phyloP scores from a whole-genome alignment of 768 basidiomycete genomes.

The Leccinum boreale region DNA sequence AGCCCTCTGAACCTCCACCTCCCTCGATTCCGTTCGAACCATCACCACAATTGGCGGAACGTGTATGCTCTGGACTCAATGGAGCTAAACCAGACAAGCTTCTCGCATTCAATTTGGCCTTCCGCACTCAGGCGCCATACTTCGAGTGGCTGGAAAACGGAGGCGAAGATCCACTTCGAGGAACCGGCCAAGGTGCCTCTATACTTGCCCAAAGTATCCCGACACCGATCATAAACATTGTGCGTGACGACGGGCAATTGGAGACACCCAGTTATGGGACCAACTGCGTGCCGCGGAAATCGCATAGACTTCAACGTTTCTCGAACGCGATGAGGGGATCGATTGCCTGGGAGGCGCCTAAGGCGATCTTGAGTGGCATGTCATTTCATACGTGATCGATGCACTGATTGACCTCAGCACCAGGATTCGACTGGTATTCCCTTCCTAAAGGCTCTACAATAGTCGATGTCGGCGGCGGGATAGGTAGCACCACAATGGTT shows the following conservation, averaged over 20 bases:
- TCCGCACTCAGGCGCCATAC: conserved; percentile 49
- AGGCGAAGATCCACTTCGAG: conserved; percentile 30
- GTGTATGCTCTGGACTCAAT: background rate
- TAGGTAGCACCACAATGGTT: conserved; percentile 50
- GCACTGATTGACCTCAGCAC: background rate
- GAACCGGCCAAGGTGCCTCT: conserved; percentile 21
- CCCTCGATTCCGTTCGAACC: background rate
- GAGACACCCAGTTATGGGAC: background rate
- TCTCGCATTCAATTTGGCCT: conserved; percentile 72
- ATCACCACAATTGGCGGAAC: background rate
- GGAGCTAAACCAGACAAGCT: conserved; percentile 11
- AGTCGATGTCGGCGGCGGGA: conserved; percentile 70
- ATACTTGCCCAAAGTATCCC: background rate
- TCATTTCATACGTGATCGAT: background rate
- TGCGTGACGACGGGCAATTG: background rate
- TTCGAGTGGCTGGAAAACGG: conserved; percentile 76
- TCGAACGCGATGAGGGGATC: conserved; percentile 77
- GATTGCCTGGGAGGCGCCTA: conserved; percentile 65
- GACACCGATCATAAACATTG: background rate
- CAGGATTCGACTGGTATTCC: conserved; percentile 58
- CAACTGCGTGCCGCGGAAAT: conserved; percentile 27
- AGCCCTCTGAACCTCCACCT: background rate
- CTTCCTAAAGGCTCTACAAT: conserved; percentile 50
- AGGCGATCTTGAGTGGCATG: conserved; percentile 54
- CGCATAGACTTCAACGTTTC: conserved; percentile 61